Conservation (phyloP, 495 filamentous ascomycete genomes). For the Neurospora sp. region DNA sequence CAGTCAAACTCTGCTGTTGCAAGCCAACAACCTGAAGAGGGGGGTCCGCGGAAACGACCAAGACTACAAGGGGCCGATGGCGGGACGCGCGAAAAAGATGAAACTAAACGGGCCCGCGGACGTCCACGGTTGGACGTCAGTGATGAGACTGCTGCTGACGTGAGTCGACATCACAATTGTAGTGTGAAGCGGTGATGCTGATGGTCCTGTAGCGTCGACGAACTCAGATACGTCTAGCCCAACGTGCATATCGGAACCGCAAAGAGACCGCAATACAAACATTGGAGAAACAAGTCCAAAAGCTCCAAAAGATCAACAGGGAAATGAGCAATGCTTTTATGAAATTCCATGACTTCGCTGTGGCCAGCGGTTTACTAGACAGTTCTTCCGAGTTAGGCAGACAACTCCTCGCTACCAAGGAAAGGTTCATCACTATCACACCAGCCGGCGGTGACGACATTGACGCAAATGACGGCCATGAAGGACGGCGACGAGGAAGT, state of each 20-base stretch:
- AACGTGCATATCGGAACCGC: conserved; percentile 73
- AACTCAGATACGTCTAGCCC: conserved; percentile 80
- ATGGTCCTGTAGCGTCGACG: conserved; percentile 52
- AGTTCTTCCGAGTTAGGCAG: conserved; percentile 40
- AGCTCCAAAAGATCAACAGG: conserved; percentile 55
- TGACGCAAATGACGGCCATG: not conserved
- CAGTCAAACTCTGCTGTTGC: not conserved
- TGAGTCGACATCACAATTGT: conserved; percentile 21
- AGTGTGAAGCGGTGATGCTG: conserved; percentile 8
- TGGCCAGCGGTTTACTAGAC: conserved; percentile 39
- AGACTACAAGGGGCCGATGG: conserved; percentile 10
- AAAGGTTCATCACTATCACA: conserved; percentile 35
- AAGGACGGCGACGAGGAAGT: not conserved
- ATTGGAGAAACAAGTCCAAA: conserved; percentile 54
- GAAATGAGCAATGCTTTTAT: conserved; percentile 67
- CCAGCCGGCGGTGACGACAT: conserved; percentile 14
- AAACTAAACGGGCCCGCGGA: conserved; percentile 46
- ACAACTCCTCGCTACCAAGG: conserved; percentile 33
- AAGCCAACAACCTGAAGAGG: conserved; percentile 3
- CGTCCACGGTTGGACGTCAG: conserved; percentile 60
- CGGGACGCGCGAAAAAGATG: conserved; percentile 21
- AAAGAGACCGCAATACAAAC: conserved; percentile 75
- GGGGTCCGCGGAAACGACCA: conserved; percentile 21
- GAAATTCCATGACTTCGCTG: conserved; percentile 52
- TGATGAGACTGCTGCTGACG: conserved; percentile 51